Conservation (phyloP, 345 rosid species). For the Clausena lansium region DNA sequence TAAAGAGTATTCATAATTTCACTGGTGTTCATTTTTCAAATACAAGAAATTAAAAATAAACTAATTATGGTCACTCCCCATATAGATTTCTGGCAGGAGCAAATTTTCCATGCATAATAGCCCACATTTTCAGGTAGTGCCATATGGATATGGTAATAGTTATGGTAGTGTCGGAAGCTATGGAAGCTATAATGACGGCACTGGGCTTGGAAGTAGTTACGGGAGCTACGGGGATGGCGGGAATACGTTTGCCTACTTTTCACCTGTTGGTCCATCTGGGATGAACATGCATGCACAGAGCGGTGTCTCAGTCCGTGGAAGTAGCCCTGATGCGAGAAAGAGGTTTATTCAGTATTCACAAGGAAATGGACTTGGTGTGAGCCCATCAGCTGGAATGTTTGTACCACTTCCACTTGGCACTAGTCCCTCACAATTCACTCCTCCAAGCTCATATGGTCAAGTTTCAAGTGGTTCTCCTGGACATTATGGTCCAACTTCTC, state of each 20-base stretch:
- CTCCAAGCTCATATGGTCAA: constrained; percentile 73
- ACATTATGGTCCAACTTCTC: constrained; percentile 94
- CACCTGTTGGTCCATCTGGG: constrained; percentile 89
- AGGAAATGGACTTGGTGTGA: constrained; percentile 83
- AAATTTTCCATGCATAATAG: constrained; percentile 69
- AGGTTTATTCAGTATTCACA: constrained; percentile 73
- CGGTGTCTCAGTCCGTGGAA: constrained; percentile 73
- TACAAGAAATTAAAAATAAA: neutral
- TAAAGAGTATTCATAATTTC: neutral
- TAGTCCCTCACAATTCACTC: constrained; percentile 97
- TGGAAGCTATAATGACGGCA: constrained; percentile 89
- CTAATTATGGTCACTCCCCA: neutral
- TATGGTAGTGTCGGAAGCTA: constrained; percentile 96
- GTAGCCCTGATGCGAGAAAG: constrained; percentile 90
- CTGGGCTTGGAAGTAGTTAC: constrained; percentile 76
- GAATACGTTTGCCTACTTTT: constrained; percentile 79
- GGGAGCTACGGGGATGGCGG: constrained; percentile 88
- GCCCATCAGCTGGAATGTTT: constrained; percentile 91
- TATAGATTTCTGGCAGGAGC: constrained; percentile 72
- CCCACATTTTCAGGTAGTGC: constrained; percentile 73
- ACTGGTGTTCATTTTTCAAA: constrained; percentile 13
- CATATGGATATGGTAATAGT: constrained; percentile 72
- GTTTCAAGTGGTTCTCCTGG: constrained; percentile 81
- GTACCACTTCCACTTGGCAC: constrained; percentile 92
- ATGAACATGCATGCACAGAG: constrained; percentile 71